Conservation (phyloP, 257 asterid species). For the Verbena officinalis region DNA sequence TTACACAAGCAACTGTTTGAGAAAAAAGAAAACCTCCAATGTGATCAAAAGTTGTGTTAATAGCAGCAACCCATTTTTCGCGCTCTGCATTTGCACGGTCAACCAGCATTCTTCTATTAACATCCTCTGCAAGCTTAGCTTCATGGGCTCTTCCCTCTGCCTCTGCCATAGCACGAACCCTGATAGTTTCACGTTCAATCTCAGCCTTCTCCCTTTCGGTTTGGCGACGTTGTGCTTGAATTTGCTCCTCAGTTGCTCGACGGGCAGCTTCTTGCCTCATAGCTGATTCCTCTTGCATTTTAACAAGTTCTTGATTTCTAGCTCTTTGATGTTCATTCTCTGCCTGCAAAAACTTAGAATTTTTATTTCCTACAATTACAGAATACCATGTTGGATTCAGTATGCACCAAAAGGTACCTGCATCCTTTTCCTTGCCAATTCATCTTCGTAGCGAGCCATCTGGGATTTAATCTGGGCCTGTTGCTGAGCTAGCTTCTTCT, state of each 20-base stretch:
- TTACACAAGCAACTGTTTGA: not conserved
- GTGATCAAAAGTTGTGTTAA: slow-evolving; percentile 90
- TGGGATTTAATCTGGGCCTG: slow-evolving; percentile 91
- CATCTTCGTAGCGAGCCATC: slow-evolving; percentile 93
- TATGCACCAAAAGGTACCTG: slow-evolving; percentile 54
- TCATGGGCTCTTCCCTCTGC: slow-evolving; percentile 99
- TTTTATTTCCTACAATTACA: slow-evolving; percentile 6
- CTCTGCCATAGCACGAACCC: slow-evolving; percentile 77
- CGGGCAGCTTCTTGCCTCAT: slow-evolving; percentile 94
- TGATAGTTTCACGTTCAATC: slow-evolving; percentile 89
- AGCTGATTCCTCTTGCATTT: slow-evolving; percentile 97
- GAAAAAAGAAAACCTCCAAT: slow-evolving; percentile 74
- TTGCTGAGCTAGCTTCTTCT: slow-evolving; percentile 87
- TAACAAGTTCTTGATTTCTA: slow-evolving; percentile 93
- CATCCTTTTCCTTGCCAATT: slow-evolving; percentile 96
- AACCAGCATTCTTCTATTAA: slow-evolving; percentile 71
- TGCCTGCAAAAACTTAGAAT: slow-evolving; percentile 56
- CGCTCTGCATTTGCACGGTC: slow-evolving; percentile 94
- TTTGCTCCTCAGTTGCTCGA: slow-evolving; percentile 97
- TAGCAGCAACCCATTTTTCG: slow-evolving; percentile 96
- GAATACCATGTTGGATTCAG: not conserved
- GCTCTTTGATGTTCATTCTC: slow-evolving; percentile 92
- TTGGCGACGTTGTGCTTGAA: slow-evolving; percentile 94
- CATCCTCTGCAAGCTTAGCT: slow-evolving; percentile 94
- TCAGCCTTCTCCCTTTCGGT: slow-evolving; percentile 89